Percentiles rank a stretch among this genome's conserved stretches.
phyloP scores from a whole-genome alignment of 148 eudicot species.

The Gaultheria prostrata region DNA sequence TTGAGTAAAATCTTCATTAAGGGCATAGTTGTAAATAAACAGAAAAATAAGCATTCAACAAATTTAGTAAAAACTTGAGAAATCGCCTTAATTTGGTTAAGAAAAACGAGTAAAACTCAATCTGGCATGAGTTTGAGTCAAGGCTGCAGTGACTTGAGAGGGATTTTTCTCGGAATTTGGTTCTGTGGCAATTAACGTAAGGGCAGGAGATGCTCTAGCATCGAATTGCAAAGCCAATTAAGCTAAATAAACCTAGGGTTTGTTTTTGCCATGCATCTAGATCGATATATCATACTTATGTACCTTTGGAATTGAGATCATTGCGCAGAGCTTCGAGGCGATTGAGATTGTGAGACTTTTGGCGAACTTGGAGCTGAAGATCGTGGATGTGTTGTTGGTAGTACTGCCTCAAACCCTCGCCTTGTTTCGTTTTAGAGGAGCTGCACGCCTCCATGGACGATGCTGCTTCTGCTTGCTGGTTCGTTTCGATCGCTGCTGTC shows the following conservation, averaged over 20 bases:
- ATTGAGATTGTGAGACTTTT: constrained; percentile 25
- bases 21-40: too few species aligned
- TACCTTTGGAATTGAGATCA: constrained; percentile 21
- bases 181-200: too few species aligned
- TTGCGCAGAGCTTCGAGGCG: constrained; percentile 27
- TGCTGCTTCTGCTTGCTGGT: constrained; percentile 4
- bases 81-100: too few species aligned
- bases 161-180: too few species aligned
- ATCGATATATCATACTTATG: not conserved
- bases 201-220: too few species aligned
- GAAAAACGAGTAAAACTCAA: too few species aligned
- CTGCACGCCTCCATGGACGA: constrained; percentile 8
- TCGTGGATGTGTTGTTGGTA: constrained; percentile 20
- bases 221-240: not conserved
- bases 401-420: constrained; percentile 25
- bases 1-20: too few species aligned
- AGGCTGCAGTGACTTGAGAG: too few species aligned
- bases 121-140: too few species aligned
- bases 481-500: constrained; percentile 20
- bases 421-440: constrained; percentile 16
- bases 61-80: too few species aligned
- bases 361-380: constrained; percentile 25
- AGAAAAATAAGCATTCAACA: too few species aligned
- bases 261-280: not conserved
- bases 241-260: not conserved